These are phyloP conservation scores for Phytophthora palmivora DNA, from an alignment of 352 stramenopile genomes.

Conservation along the genomic window DNA sequence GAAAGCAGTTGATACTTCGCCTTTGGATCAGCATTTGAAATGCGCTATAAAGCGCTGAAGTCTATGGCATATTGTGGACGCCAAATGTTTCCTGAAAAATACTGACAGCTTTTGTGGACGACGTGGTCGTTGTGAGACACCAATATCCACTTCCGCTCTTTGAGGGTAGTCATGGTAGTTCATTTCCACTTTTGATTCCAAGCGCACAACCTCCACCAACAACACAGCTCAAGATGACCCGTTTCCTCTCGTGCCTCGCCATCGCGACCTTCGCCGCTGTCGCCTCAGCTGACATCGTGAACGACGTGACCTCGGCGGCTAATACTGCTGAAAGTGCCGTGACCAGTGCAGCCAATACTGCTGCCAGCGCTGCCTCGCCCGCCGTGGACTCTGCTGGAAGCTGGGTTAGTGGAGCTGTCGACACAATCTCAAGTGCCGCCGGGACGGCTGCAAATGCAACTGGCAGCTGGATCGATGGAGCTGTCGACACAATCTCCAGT, in stretches of 20 bases:
- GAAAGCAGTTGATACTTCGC: not conserved
- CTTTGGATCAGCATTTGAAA: not conserved
- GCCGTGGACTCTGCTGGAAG: constrained; percentile 22
- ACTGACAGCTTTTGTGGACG: constrained; percentile 5
- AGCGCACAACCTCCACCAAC: constrained; percentile 10
- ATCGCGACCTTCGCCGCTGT: constrained; percentile 19
- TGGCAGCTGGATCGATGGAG: constrained; percentile 28
- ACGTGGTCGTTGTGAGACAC: constrained; percentile 2
- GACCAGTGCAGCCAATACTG: constrained; percentile 8
- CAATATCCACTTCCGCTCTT: constrained; percentile 3
- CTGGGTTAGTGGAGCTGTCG: constrained; percentile 18
- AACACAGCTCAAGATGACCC: constrained; percentile 33
- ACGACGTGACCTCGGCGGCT: constrained; percentile 17
- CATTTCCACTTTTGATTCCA: constrained; percentile 32
- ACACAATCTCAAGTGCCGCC: constrained; percentile 26
- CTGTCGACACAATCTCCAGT: constrained; percentile 21
- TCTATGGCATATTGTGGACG: constrained; percentile 9
- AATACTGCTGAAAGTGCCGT: constrained; percentile 22
- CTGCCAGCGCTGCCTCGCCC: constrained; percentile 12
- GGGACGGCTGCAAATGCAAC: constrained; percentile 18
- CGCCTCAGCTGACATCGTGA: constrained; percentile 14
- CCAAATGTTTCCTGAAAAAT: constrained; percentile 21
- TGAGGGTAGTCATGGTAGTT: not conserved
- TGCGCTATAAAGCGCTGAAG: too few relatives aligned
- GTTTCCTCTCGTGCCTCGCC: constrained; percentile 27